A percentile compares a stretch with the other conserved stretches of the same genome.
Evolutionary conservation across 2,329 filamentous ascomycete genomes (phyloP).

Genomic region (Reticulascus tulasneorum): DNA sequence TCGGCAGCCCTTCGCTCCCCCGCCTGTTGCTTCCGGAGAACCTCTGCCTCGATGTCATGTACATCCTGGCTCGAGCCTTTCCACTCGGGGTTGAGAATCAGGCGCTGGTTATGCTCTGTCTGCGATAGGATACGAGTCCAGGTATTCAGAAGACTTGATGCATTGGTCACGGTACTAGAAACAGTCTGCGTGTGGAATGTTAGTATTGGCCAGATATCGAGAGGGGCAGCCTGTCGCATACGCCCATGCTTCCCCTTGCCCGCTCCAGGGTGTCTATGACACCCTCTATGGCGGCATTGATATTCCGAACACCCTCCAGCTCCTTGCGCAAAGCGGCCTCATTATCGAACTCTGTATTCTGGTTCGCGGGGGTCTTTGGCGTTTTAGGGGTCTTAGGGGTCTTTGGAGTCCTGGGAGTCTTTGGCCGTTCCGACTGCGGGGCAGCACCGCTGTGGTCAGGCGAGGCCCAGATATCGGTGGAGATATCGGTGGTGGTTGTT

Average conservation of each 20-base stretch:
- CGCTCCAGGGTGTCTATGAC: constrained; percentile 68
- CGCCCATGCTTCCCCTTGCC: constrained; percentile 74
- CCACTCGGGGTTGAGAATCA: constrained; percentile 86
- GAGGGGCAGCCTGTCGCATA: constrained; percentile 31
- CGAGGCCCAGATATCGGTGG: constrained; percentile 45
- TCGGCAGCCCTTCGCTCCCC: constrained; percentile 73
- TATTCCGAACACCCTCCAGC: constrained; percentile 74
- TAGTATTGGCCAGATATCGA: constrained; percentile 4
- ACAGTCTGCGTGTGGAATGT: constrained; percentile 58
- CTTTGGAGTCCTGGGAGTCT: constrained; percentile 44
- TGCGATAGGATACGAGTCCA: constrained; percentile 96
- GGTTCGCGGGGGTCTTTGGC: constrained; percentile 36
- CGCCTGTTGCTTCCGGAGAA: constrained; percentile 67
- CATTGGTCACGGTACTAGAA: constrained; percentile 77
- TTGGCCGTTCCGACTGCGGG: constrained; percentile 27
- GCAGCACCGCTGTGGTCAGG: constrained; percentile 29
- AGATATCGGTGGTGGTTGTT: constrained; percentile 45
- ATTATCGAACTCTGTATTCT: constrained; percentile 52
- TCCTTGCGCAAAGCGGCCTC: constrained; percentile 75
- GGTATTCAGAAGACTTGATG: constrained; percentile 84
- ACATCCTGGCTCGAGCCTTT: constrained; percentile 84
- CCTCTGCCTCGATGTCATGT: constrained; percentile 80
- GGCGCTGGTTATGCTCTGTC: constrained; percentile 92
- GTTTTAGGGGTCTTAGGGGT: constrained; percentile 43
- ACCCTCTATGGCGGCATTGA: constrained; percentile 84